These are phyloP conservation scores for Solanum rostratum DNA, from an alignment of 257 asterid species.

Conservation along the genomic window DNA sequence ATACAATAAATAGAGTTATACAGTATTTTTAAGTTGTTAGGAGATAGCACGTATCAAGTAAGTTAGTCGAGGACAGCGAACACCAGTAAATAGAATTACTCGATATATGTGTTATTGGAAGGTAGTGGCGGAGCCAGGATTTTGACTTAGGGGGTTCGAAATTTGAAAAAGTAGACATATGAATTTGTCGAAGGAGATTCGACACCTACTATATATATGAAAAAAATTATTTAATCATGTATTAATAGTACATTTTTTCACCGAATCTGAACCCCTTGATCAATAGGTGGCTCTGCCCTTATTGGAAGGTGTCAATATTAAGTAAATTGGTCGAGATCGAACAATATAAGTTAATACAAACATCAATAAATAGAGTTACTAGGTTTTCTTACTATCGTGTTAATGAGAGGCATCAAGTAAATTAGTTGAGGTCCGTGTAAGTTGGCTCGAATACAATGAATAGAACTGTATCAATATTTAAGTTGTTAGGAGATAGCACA, in stretches of 20 bases:
- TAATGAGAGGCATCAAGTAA: neutral
- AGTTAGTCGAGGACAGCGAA: neutral
- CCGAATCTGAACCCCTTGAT: no score
- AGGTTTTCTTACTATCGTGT: no score
- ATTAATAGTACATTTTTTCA: no score
- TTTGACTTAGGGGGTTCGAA: no score
- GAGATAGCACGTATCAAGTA: neutral
- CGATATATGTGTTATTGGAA: neutral
- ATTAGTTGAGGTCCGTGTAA: neutral
- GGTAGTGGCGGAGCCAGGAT: no score
- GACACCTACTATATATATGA: no score
- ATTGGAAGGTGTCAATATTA: neutral
- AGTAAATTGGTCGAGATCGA: neutral
- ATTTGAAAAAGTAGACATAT: no score
- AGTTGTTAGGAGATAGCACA: neutral
- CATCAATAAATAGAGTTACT: neutral
- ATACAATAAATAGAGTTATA: neutral
- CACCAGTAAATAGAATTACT: neutral
- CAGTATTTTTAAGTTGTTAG: neutral
- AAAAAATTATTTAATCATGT: no score
- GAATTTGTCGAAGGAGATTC: no score
- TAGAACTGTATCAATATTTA: neutral
- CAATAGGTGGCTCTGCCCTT: no score
- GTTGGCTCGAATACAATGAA: neutral
- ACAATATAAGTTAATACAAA: neutral